A percentile compares a stretch with the other conserved stretches of the same genome.
phyloP scores from a whole-genome alignment of 2,329 filamentous ascomycete species.

The Monilinia fructigena region DNA sequence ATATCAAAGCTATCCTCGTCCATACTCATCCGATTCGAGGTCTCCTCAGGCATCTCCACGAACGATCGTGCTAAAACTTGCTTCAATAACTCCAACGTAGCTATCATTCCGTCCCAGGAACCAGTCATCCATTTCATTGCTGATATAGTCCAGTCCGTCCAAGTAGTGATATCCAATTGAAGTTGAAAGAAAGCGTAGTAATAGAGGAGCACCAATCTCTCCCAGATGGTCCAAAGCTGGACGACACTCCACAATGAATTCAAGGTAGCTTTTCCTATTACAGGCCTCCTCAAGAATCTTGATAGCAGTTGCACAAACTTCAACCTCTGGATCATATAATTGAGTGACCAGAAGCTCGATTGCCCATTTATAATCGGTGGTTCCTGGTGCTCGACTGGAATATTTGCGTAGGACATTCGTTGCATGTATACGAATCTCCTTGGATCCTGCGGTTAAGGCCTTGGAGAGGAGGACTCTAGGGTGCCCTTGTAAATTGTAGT shows the following conservation, averaged over 20 bases:
- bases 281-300: slow-evolving; percentile 98
- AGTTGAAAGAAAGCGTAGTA: slow-evolving; percentile 90
- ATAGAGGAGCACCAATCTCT: slow-evolving; percentile 90
- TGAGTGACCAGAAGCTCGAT: slow-evolving; percentile 97
- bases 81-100: slow-evolving; percentile 93
- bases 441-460: slow-evolving; percentile 85
- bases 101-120: slow-evolving; percentile 94
- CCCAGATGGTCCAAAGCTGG: slow-evolving; percentile 93
- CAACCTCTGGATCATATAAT: slow-evolving; percentile 93
- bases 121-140: slow-evolving; percentile 99
- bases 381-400: slow-evolving; percentile 57
- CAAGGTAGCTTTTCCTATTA: slow-evolving; percentile 84
- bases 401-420: slow-evolving; percentile 87
- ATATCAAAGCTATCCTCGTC: slow-evolving; percentile 45
- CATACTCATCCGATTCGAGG: slow-evolving; percentile 38
- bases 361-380: slow-evolving; percentile 85
- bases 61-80: slow-evolving; percentile 89
- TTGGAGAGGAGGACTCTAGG: slow-evolving; percentile 91
- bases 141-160: slow-evolving; percentile 96
- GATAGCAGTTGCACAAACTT: slow-evolving; percentile 93
- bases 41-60: slow-evolving; percentile 47
- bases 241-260: slow-evolving; percentile 95
- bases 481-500: slow-evolving; percentile 86
- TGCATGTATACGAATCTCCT: slow-evolving; percentile 85
- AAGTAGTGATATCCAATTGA: slow-evolving; percentile 98